A percentile compares a stretch with the other conserved stretches of the same genome.
Evolutionary conservation across 1,139 yeast genomes (phyloP).

Genomic region (Yamadazyma friedrichii): DNA sequence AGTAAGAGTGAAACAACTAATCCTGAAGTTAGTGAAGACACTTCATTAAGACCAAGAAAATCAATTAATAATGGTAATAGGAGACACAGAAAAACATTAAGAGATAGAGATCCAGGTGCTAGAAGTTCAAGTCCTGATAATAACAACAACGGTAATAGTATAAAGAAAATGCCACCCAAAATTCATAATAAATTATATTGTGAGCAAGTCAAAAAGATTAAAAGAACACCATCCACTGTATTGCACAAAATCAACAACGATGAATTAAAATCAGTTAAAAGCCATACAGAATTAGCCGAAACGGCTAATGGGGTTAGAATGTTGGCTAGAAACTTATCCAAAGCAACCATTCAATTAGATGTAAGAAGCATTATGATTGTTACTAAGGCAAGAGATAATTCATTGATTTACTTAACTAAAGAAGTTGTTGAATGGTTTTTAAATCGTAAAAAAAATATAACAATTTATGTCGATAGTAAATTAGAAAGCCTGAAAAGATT

Average conservation of each 20-base stretch:
- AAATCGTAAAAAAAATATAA: slow-evolving; percentile 42
- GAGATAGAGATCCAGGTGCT: slow-evolving; percentile 10
- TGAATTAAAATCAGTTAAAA: slow-evolving; percentile 49
- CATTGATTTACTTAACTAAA: slow-evolving; percentile 68
- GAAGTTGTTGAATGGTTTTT: slow-evolving; percentile 79
- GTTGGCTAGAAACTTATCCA: slow-evolving; percentile 70
- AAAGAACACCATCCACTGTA: slow-evolving; percentile 27
- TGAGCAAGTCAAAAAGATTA: slow-evolving; percentile 20
- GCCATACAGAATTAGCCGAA: slow-evolving; percentile 75
- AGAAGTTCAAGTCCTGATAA: slow-evolving; percentile 17
- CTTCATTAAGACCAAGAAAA: background rate
- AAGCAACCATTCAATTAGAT: slow-evolving; percentile 71
- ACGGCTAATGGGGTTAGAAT: slow-evolving; percentile 86
- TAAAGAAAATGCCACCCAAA: slow-evolving; percentile 23
- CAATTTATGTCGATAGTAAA: slow-evolving; percentile 70
- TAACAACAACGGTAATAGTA: background rate
- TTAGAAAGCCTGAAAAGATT: slow-evolving; percentile 62
- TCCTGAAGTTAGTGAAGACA: background rate
- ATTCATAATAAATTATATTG: slow-evolving; percentile 37
- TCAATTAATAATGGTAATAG: slow-evolving; percentile 7
- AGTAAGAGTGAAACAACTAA: background rate
- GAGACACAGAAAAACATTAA: slow-evolving; percentile 14
- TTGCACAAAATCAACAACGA: slow-evolving; percentile 34
- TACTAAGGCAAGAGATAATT: slow-evolving; percentile 82
- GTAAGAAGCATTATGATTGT: slow-evolving; percentile 73